phyloP scores from a whole-genome alignment of 768 basidiomycete genomes.

The Tricholoma matsutake region DNA sequence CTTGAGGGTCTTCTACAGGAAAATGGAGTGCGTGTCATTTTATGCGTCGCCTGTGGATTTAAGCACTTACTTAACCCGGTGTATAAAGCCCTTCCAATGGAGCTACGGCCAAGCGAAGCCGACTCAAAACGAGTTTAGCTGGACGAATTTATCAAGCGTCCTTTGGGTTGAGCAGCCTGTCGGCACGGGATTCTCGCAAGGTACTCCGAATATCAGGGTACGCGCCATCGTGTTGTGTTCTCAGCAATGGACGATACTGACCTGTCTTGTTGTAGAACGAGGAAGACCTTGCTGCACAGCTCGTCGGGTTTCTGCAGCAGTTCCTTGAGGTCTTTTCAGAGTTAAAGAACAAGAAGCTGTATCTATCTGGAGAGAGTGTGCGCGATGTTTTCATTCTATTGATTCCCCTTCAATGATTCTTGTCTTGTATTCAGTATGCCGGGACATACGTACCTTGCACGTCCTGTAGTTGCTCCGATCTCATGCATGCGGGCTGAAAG shows the following conservation, averaged over 20 bases:
- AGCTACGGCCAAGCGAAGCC: slow-evolving; percentile 59
- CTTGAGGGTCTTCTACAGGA: slow-evolving; percentile 71
- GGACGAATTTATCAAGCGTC: slow-evolving; percentile 77
- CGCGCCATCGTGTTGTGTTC: neutral
- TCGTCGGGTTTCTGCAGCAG: slow-evolving; percentile 66
- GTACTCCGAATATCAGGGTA: slow-evolving; percentile 59
- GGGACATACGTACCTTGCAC: slow-evolving; percentile 58
- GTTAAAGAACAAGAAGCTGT: slow-evolving; percentile 69
- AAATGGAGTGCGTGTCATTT: slow-evolving; percentile 53
- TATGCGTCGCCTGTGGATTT: neutral
- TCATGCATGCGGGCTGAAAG: neutral
- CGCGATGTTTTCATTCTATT: slow-evolving; percentile 23
- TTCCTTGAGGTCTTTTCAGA: slow-evolving; percentile 75
- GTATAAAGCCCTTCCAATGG: slow-evolving; percentile 63
- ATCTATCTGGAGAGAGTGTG: slow-evolving; percentile 73
- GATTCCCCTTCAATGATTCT: neutral
- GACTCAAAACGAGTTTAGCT: slow-evolving; percentile 63
- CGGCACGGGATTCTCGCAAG: slow-evolving; percentile 76
- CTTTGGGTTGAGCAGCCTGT: slow-evolving; percentile 80
- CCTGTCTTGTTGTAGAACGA: slow-evolving; percentile 36
- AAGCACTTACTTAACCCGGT: neutral
- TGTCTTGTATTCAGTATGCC: slow-evolving; percentile 50
- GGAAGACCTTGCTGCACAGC: slow-evolving; percentile 43
- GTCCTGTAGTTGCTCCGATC: slow-evolving; percentile 15
- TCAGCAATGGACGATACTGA: neutral